Base-by-base conservation (phyloP, 2,329 filamentous ascomycete species). In the Paraconiothyrium sp. region DNA sequence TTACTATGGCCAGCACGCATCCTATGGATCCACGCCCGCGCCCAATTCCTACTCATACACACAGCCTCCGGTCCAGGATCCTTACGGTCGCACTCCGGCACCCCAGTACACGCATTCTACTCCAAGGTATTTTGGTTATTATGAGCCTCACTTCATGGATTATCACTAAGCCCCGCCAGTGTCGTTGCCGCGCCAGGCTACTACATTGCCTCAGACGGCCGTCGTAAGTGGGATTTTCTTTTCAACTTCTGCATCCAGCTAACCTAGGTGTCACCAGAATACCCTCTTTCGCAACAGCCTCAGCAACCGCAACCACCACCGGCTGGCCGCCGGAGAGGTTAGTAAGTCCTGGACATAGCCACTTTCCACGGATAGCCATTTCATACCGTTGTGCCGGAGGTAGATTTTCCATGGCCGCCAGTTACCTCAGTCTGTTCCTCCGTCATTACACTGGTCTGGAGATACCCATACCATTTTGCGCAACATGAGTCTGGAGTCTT, bases 121-220 rank as follows among this genome's bases (percentile, higher is more conserved):
- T 63, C 72, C 76, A 74, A 80, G 78, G 78, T 80, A 80, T 79
- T 80, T 79, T 76, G 75, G 77, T 68, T 76, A 77, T 63, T 74
- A 66, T 66, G 71, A 77, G 70, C 71, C 74, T 52, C 63, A 66
- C 51, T 78, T 67, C 75, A 76, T 77, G 76, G 77, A 75, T 65
- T 77, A 76, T 75, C 74, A 73, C 77, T 79, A 78, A 79, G 72
- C 71, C 73, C 69, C 61, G 61, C 59, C 71, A 77, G 73, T 74
- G 55, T 71, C 62, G 68, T 69, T 60, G 68, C 72, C 61, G 67
- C 69, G 37, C 74, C 75, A 60, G 74, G 76, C 57, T 78, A 76
- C 64, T 78, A 78, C 67, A 74, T 76, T 59, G 75, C 75, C 61
- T 77, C 75, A 39, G 76, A 78, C 63, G 76, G 76, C 66, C 72